A percentile compares a stretch with the other conserved stretches of the same genome.
These are phyloP conservation scores for Podosphaera xanthii DNA, from an alignment of 2,329 filamentous ascomycete genomes.

Conservation along the genomic window DNA sequence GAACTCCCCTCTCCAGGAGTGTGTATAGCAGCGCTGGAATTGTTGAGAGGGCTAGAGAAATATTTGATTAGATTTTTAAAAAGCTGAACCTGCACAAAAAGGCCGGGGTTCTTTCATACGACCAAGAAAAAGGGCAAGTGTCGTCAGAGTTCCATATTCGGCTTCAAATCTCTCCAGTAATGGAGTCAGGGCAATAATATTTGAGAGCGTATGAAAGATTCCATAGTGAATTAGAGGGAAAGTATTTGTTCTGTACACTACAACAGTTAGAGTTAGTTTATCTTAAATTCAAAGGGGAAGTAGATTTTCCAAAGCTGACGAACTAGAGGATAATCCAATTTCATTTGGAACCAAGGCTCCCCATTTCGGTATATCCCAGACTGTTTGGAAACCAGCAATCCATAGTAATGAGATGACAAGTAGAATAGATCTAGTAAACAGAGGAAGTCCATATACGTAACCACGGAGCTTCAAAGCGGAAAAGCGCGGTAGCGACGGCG, in stretches of 20 bases:
- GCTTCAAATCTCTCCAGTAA: constrained; percentile 81
- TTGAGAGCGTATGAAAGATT: constrained; percentile 60
- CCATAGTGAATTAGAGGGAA: constrained; percentile 72
- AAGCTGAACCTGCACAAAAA: background rate
- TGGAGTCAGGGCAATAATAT: constrained; percentile 61
- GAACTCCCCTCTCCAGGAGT: constrained; percentile 48
- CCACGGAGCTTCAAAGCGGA: constrained; percentile 53
- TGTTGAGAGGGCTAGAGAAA: constrained; percentile 41
- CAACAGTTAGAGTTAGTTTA: constrained; percentile 3
- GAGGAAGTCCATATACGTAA: constrained; percentile 63
- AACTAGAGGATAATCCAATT: constrained; percentile 48
- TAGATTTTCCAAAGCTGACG: constrained; percentile 16
- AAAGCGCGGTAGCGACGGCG: constrained; percentile 24
- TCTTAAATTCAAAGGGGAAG: background rate
- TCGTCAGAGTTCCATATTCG: constrained; percentile 75
- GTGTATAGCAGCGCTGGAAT: constrained; percentile 68
- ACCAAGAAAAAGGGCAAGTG: constrained; percentile 71
- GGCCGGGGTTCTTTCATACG: constrained; percentile 33
- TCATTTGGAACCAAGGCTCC: constrained; percentile 57
- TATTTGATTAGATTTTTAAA: constrained; percentile 2
- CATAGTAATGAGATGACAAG: constrained; percentile 45
- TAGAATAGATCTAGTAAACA: constrained; percentile 58
- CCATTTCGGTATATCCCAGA: constrained; percentile 55
- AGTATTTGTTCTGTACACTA: constrained; percentile 82
- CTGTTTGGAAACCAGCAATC: constrained; percentile 41